Base-by-base conservation (phyloP, 371 early-diverging fungal genomes). In the Apophysomyces sp. region DNA sequence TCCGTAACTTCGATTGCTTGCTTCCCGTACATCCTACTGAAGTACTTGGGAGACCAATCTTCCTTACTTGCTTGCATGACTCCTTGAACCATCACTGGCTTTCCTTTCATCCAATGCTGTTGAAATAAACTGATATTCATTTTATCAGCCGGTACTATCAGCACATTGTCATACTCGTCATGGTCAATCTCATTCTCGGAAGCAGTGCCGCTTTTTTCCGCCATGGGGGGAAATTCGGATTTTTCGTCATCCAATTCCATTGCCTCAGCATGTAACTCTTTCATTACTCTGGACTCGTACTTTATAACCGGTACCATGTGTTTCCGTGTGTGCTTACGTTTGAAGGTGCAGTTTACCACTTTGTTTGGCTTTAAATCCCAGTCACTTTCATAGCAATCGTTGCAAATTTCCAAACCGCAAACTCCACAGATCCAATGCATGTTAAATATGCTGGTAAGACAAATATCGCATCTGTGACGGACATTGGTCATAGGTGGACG, bases 391-490 rank as follows among this genome's bases (percentile, higher is more conserved):
- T 64, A 79, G 59, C 92, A 92, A 5, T 57, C 64, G 2, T 66
- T 13, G 57, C 92, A 92, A 3, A 86, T 4, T 31, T 89, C 89
- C 4, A 57, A 13, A 7, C 75, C 81, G 41, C 89, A 89, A 37
- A 66, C 28, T 24, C 66, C 41, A 62, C 92, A 92, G 30, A 76
- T 55, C 63, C 70, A 87, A 60, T 81, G 82, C 2, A 68, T 57
- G 24, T 74, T 77, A 30, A 84, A 63, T 2, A 83, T 74, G 18
- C 76, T 73, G 0, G 78, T 78, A 3, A 49, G 30, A 61, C 89
- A 88, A 4, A 29, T 21, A 37, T 86, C 84, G 62, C 89, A 88
- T 5, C 74, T 34, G 39, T 80, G 85, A 6, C 80, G 65, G 11
- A 40, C 62, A 9, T 62, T 60, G 40, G 28, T 13, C 12, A 60